phyloP scores from a whole-genome alignment of 441 rosid species.

The Corymbia citriodora region DNA sequence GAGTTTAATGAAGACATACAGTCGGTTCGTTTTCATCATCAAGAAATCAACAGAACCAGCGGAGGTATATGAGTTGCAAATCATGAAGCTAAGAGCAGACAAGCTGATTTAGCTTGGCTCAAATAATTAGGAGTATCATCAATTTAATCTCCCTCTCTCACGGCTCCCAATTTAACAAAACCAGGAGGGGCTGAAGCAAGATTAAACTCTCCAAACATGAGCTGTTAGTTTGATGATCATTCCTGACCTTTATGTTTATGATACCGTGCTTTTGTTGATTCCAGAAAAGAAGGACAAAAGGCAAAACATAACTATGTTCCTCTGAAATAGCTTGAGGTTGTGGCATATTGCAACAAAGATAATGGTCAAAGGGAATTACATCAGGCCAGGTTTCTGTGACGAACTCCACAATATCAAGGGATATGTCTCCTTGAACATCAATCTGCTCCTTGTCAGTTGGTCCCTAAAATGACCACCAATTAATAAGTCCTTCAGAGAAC shows the following conservation, averaged over 20 bases:
- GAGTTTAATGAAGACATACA: neutral
- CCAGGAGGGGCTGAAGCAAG: neutral
- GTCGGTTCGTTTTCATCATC: neutral
- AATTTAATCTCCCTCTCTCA: neutral
- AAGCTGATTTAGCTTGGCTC: neutral
- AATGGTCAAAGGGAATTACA: slow-evolving; percentile 29
- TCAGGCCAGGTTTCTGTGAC: slow-evolving; percentile 85
- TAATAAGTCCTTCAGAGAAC: neutral
- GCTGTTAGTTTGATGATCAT: neutral
- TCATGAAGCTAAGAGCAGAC: neutral
- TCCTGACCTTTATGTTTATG: neutral
- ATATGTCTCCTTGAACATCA: slow-evolving; percentile 93
- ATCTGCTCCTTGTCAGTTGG: slow-evolving; percentile 96
- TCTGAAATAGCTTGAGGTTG: neutral
- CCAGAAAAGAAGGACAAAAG: neutral
- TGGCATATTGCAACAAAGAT: neutral
- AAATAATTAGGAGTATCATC: neutral
- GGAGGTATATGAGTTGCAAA: neutral
- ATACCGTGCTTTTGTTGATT: neutral
- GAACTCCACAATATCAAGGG: slow-evolving; percentile 75
- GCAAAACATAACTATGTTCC: neutral
- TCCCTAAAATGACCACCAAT: slow-evolving; percentile 36
- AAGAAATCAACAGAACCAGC: neutral
- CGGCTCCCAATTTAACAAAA: neutral
- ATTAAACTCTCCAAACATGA: neutral